These are phyloP conservation scores for Alternaria incomplexa DNA, from an alignment of 2,329 filamentous ascomycete genomes.

Conservation along the genomic window DNA sequence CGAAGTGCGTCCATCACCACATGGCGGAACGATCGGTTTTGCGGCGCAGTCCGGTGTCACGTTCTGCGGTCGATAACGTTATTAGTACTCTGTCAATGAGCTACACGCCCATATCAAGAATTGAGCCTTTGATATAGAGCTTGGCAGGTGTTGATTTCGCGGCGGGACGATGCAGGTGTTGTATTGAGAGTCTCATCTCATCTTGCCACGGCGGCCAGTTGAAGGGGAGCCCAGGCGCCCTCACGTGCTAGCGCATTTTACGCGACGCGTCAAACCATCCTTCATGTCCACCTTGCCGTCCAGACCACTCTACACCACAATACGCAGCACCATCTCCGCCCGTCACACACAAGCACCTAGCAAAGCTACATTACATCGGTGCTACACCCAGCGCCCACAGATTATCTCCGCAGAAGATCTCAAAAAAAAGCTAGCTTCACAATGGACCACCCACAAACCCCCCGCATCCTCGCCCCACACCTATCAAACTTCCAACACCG, in stretches of 20 bases:
- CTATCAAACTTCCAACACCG: slow-evolving; percentile 74
- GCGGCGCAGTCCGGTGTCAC: too few species aligned
- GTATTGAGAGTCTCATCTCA: too few species aligned
- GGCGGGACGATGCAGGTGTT: too few species aligned
- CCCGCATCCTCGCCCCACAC: slow-evolving; percentile 81
- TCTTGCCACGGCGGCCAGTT: too few species aligned
- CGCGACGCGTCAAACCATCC: slow-evolving; percentile 14
- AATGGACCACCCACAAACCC: slow-evolving; percentile 59
- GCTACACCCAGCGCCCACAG: background rate
- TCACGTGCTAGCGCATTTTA: slow-evolving; percentile 15
- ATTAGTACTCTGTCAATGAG: too few species aligned
- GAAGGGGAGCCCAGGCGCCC: background rate
- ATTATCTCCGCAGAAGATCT: background rate
- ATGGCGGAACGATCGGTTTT: too few species aligned
- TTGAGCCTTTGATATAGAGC: too few species aligned
- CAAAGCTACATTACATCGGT: background rate
- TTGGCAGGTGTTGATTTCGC: too few species aligned
- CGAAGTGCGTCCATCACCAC: too few species aligned
- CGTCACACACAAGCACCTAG: background rate
- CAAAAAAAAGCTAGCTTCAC: background rate
- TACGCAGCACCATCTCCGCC: background rate
- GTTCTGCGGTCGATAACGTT: too few species aligned
- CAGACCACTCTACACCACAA: background rate
- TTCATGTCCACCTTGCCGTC: background rate
- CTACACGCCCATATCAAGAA: too few species aligned